phyloP scores from a whole-genome alignment of 345 rosid species.

The Populus alba region DNA sequence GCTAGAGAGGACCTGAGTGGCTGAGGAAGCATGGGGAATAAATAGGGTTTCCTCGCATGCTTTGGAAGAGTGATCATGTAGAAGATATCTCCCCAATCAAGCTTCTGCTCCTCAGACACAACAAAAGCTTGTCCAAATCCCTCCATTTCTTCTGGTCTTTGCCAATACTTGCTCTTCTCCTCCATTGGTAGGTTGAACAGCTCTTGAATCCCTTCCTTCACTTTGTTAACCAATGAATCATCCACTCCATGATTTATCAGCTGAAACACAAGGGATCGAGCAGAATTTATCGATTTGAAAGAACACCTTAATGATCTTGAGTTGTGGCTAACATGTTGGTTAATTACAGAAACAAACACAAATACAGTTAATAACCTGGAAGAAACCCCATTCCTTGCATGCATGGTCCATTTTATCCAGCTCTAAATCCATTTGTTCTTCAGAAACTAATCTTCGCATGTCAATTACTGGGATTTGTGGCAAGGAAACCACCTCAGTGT shows the following conservation, averaged over 20 bases:
- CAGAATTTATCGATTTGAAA: too few species aligned
- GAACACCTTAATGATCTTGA: too few species aligned
- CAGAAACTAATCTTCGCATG: neutral
- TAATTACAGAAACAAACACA: neutral
- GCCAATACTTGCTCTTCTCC: conserved; percentile 18
- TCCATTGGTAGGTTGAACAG: conserved; percentile 12
- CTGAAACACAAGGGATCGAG: neutral
- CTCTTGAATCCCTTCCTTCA: conserved; percentile 15
- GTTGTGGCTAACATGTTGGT: too few species aligned
- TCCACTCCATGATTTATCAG: conserved; percentile 20
- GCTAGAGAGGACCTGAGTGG: neutral
- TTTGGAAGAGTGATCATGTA: conserved; percentile 8
- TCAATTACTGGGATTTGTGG: neutral
- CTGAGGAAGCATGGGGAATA: conserved; percentile 12
- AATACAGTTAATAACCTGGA: neutral
- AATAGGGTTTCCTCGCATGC: conserved; percentile 6
- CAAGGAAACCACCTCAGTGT: neutral
- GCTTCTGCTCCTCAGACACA: conserved; percentile 9
- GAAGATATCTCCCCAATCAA: conserved; percentile 25
- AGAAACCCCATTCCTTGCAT: neutral
- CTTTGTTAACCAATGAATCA: conserved; percentile 2
- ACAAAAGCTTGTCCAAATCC: conserved; percentile 19
- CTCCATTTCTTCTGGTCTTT: conserved; percentile 9
- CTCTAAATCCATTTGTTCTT: neutral
- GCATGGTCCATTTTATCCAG: neutral